A percentile compares a stretch with the other conserved stretches of the same genome.
Evolutionary conservation across 1,139 yeast species (phyloP).

Genomic region (Debaryomyces psychrophilus): DNA sequence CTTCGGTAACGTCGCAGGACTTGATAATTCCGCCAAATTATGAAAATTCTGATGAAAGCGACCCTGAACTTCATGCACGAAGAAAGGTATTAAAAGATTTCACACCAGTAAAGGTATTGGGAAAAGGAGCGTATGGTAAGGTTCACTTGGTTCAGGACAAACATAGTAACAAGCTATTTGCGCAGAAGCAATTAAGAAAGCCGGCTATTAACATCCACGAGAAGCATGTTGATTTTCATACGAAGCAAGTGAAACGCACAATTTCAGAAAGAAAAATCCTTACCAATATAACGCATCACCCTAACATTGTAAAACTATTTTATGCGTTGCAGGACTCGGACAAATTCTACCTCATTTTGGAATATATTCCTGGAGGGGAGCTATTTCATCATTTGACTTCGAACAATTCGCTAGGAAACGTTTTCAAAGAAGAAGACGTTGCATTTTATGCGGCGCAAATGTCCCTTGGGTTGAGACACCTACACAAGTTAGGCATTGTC

Average conservation of each 20-base stretch:
- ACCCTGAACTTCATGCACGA: neutral
- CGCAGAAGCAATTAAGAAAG: slow-evolving; percentile 45
- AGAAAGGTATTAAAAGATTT: slow-evolving; percentile 29
- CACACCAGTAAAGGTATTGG: slow-evolving; percentile 42
- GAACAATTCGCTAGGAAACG: slow-evolving; percentile 30
- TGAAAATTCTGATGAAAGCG: slow-evolving; percentile 18
- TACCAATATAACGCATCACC: slow-evolving; percentile 54
- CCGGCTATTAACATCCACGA: slow-evolving; percentile 30
- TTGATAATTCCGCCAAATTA: slow-evolving; percentile 25
- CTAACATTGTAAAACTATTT: slow-evolving; percentile 37
- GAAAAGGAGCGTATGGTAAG: slow-evolving; percentile 49
- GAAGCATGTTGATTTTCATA: slow-evolving; percentile 14
- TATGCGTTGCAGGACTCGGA: slow-evolving; percentile 39
- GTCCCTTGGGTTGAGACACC: slow-evolving; percentile 35
- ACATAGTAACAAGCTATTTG: slow-evolving; percentile 37
- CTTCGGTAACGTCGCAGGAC: slow-evolving; percentile 24
- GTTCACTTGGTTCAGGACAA: slow-evolving; percentile 43
- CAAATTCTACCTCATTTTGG: slow-evolving; percentile 36
- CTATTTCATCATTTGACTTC: slow-evolving; percentile 37
- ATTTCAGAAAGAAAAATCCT: slow-evolving; percentile 73
- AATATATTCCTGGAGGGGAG: slow-evolving; percentile 42
- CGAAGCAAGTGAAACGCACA: slow-evolving; percentile 49
- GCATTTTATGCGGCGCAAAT: slow-evolving; percentile 40
- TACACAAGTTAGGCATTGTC: slow-evolving; percentile 41
- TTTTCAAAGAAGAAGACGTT: slow-evolving; percentile 34